Percentiles rank a stretch among this genome's conserved stretches.
phyloP scores from a whole-genome alignment of 257 asterid species.

The Catharanthus roseus region DNA sequence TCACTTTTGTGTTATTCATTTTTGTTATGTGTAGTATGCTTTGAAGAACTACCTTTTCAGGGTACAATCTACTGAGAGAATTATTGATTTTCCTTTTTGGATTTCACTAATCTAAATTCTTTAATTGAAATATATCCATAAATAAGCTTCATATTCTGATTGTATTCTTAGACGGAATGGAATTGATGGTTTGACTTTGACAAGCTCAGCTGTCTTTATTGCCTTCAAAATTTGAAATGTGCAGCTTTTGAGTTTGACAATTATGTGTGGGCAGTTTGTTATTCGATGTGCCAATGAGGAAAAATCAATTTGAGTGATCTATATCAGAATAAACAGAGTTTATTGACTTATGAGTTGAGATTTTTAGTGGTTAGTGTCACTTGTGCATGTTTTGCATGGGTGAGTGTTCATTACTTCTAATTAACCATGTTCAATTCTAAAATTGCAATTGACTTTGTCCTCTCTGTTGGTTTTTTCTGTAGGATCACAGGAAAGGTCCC shows the following conservation, averaged over 20 bases:
- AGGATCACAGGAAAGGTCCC: constrained; percentile 75
- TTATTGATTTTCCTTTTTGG: not conserved
- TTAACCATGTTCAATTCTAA: not conserved
- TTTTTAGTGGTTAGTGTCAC: not conserved
- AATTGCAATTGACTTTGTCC: constrained; percentile 1
- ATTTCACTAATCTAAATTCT: not conserved
- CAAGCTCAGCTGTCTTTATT: not conserved
- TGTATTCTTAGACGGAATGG: not conserved
- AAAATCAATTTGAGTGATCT: not conserved
- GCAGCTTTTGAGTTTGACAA: not conserved
- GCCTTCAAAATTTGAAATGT: not conserved
- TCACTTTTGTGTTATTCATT: not conserved
- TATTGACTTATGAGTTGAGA: not conserved
- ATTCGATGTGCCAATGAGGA: not conserved
- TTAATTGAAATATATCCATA: not conserved
- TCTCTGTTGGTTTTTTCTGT: constrained; percentile 19
- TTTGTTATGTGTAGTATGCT: not conserved
- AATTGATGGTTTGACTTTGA: not conserved
- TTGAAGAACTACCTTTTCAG: not conserved
- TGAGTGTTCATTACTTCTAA: not conserved
- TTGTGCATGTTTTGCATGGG: constrained; percentile 3
- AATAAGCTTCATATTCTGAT: not conserved
- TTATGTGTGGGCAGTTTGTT: not conserved
- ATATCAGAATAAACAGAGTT: not conserved
- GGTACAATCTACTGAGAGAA: not conserved